A percentile compares a stretch with the other conserved stretches of the same genome.
Conservation (phyloP, 2,329 filamentous ascomycete genomes). For the Penicillium fuscoglaucum region DNA sequence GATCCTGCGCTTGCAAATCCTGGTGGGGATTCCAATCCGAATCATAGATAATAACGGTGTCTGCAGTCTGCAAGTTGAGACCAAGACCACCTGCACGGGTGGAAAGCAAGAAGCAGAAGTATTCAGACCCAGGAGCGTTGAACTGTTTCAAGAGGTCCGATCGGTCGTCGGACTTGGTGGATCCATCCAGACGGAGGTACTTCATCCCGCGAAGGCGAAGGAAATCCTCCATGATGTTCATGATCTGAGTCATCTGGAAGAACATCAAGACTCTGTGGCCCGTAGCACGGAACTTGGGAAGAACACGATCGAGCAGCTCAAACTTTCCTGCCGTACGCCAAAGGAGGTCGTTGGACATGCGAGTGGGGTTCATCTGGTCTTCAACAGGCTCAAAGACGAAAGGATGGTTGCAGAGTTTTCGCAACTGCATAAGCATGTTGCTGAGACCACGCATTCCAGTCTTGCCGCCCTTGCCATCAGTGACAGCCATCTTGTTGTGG, state of each 20-base stretch:
- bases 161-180: conserved; percentile 95
- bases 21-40: conserved; percentile 99
- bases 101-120: conserved; percentile 98
- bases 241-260: conserved; percentile 99
- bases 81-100: conserved; percentile 97
- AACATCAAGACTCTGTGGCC: conserved; percentile 98
- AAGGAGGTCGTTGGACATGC: conserved; percentile 83
- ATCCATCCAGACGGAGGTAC: conserved; percentile 92
- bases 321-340: conserved; percentile 98
- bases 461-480: conserved; percentile 93
- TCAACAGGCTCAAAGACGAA: conserved; percentile 99
- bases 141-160: conserved; percentile 86
- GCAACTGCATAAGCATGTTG: conserved; percentile 99
- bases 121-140: conserved; percentile 85
- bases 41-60: conserved; percentile 99
- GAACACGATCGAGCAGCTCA: conserved; percentile 84
- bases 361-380: conserved; percentile 92
- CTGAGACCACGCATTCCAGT: conserved; percentile 89
- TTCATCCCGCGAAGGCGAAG: conserved; percentile 77
- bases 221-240: conserved; percentile 99
- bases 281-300: conserved; percentile 89
- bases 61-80: conserved; percentile 93
- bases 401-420: conserved; percentile 98
- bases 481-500: conserved; percentile 90
- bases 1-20: conserved; percentile 98